Evolutionary conservation across 1,139 yeast species (phyloP).

Genomic region (Dujonia santamariae): DNA sequence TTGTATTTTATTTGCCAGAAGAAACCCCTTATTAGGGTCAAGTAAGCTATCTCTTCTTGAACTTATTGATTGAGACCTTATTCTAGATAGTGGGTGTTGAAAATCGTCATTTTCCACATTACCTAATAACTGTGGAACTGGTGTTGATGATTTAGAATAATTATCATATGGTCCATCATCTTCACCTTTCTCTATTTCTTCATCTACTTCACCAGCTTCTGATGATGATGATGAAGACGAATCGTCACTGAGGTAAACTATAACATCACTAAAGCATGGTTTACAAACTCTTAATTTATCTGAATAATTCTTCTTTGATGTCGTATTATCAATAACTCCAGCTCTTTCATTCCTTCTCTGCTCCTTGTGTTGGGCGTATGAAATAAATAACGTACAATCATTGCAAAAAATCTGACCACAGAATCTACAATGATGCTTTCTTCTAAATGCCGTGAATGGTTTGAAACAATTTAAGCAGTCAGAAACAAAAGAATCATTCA

Average conservation of each 20-base stretch:
- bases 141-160: constrained; percentile 3
- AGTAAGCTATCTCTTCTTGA: constrained; percentile 21
- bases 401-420: constrained; percentile 96
- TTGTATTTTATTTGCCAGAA: constrained; percentile 12
- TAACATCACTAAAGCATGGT: constrained; percentile 72
- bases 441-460: constrained; percentile 71
- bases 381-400: constrained; percentile 74
- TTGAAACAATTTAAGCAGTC: constrained; percentile 79
- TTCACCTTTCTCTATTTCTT: constrained; percentile 10
- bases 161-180: too few species aligned
- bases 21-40: constrained; percentile 14
- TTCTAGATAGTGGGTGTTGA: constrained; percentile 24
- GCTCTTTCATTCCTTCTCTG: constrained; percentile 32
- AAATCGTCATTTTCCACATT: background rate
- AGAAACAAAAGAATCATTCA: constrained; percentile 83
- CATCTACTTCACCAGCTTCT: constrained; percentile 12
- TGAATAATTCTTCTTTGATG: constrained; percentile 32
- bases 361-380: constrained; percentile 66
- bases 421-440: constrained; percentile 72
- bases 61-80: constrained; percentile 29
- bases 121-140: constrained; percentile 10
- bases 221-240: constrained; percentile 28
- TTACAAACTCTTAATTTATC: constrained; percentile 79
- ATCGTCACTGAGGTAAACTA: constrained; percentile 65
- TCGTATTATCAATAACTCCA: constrained; percentile 11